Evolutionary conservation across 768 basidiomycete species (phyloP), one percentile per base, ranked within the genome.

Genomic region (Rhizopogon vinicolor): DNA sequence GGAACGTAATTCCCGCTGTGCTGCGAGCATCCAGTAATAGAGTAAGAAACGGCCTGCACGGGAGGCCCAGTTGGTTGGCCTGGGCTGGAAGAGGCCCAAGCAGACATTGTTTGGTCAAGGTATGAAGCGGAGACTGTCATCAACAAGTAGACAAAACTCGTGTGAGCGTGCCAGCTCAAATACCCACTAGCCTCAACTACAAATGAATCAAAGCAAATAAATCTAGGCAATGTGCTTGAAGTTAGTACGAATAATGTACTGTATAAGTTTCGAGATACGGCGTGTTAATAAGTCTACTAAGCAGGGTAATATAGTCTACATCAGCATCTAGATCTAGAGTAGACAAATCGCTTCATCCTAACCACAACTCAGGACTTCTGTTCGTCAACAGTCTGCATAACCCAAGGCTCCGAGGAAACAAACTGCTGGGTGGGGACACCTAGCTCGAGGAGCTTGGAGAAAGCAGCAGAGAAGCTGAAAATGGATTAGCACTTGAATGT

Each of bases 371-470:
- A 57, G 28, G 56, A 44, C 13, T 31, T 55, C 54, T 57, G 56
- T 0, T 57, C 56, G 1, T 57, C 56, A 29, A 57, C 37, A n/a
- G 56, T 57, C 41, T 57, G 44, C 80, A 97, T 68, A 60, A 72
- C 69, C 93, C 92, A 96, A 13, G 85, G 83, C 63, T 94, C 89
- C 22, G 82, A 65, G 31, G 81, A 58, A 48, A 77, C 82, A 65
- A 87, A 92, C 72, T 98, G 96, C 55, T 81, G 67, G 13, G 77
- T 71, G 43, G 96, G 96, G 8, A 98, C 93, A 61, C 96, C 96
- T 52, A 98, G 88, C 75, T 98, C 96, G 60, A 98, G 85, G 45
- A 98, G 83, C 59, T 81, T 86, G 42, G 83, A 65, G 55, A 94
- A 83, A 25, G 80, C 91, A 41, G 77, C 78, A 48, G 94, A 82